A percentile compares a stretch with the other conserved stretches of the same genome.
phyloP scores from a whole-genome alignment of 495 filamentous ascomycete genomes.

The Physcia stellaris region DNA sequence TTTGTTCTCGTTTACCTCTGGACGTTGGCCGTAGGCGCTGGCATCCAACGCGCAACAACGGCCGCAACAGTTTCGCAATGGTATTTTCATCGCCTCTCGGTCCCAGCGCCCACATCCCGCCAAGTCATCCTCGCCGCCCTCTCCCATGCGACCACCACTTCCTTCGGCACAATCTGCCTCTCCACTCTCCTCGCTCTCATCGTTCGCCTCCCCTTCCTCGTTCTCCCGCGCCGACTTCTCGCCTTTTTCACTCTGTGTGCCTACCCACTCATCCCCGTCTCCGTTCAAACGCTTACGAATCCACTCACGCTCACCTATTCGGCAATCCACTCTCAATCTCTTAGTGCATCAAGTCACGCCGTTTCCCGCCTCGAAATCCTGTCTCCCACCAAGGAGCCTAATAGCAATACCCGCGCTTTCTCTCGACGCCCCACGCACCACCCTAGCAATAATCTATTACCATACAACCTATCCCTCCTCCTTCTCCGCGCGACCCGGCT shows the following conservation, averaged over 20 bases:
- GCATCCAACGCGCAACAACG: slow-evolving; percentile 79
- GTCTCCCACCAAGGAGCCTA: slow-evolving; percentile 40
- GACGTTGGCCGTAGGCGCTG: slow-evolving; percentile 74
- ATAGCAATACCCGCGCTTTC: slow-evolving; percentile 28
- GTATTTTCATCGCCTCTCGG: slow-evolving; percentile 90
- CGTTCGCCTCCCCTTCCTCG: slow-evolving; percentile 71
- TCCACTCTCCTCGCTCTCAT: slow-evolving; percentile 67
- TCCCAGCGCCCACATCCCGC: slow-evolving; percentile 58
- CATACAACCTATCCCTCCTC: slow-evolving; percentile 83
- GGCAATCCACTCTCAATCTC: slow-evolving; percentile 79
- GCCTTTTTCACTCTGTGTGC: slow-evolving; percentile 47
- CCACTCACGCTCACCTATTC: slow-evolving; percentile 85
- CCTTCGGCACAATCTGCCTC: slow-evolving; percentile 88
- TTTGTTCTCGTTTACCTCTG: slow-evolving; percentile 92
- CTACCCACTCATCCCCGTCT: slow-evolving; percentile 70
- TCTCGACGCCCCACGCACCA: too few species aligned
- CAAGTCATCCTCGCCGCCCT: slow-evolving; percentile 74
- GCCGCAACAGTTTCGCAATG: slow-evolving; percentile 94
- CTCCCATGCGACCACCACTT: slow-evolving; percentile 61
- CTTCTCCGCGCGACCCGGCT: slow-evolving; percentile 80
- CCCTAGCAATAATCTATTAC: slow-evolving; percentile 29
- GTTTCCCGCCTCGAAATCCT: slow-evolving; percentile 68
- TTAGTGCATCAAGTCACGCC: slow-evolving; percentile 59
- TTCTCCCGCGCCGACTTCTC: slow-evolving; percentile 62
- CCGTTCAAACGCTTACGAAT: slow-evolving; percentile 73